Evolutionary conservation across 2,329 filamentous ascomycete species (phyloP), one percentile per base, ranked within the genome.

Genomic region (Annulohypoxylon truncatum): DNA sequence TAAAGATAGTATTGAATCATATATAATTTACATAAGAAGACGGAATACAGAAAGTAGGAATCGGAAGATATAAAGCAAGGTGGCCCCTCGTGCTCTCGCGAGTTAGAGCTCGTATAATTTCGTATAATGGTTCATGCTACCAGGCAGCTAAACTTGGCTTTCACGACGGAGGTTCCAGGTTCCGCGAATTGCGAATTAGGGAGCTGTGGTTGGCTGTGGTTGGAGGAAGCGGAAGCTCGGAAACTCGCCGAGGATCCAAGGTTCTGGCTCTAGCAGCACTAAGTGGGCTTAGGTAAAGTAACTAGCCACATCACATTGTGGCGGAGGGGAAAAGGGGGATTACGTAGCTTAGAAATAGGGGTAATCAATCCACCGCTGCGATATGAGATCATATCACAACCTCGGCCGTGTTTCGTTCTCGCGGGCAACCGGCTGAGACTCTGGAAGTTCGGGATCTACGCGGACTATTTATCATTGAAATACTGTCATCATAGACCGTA

Each of bases 131-230:
- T 56, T 48, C n/a, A n/a, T n/a, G n/a, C 60, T 56, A 59, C 47
- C 35, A 55, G 26, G 26, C 7, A n/a, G n/a, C n/a, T n/a, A n/a
- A 28, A 28, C 26, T 18, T 66, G n/a, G 46, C 55, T n/a, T 20
- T 28, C 26, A 28, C 38, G 31, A 52, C 67, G 67, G 67, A 69
- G 38, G 60, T 40, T 59, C 56, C 9, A 69, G 31, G 9, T 44
- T 67, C 67, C 67, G 67, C 46, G 55, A 40, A 55, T 66, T 60
- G 55, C 15, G 59, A 68, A 68, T 67, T 67, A 53, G 48, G 20
- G 51, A 22, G 24, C 48, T 66, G 15, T 66, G 62, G 59, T 68
- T 68, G 66, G 62, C 42, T 12, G 18, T 42, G 18, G 15, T 18
- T 40, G 38, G 38, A 12, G 38, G 6, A 42, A 42, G 38, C 38